Percentiles rank a stretch among this genome's conserved stretches.
Evolutionary conservation across 2,329 filamentous ascomycete genomes (phyloP).

Genomic region (Coniochaeta ligniaria): DNA sequence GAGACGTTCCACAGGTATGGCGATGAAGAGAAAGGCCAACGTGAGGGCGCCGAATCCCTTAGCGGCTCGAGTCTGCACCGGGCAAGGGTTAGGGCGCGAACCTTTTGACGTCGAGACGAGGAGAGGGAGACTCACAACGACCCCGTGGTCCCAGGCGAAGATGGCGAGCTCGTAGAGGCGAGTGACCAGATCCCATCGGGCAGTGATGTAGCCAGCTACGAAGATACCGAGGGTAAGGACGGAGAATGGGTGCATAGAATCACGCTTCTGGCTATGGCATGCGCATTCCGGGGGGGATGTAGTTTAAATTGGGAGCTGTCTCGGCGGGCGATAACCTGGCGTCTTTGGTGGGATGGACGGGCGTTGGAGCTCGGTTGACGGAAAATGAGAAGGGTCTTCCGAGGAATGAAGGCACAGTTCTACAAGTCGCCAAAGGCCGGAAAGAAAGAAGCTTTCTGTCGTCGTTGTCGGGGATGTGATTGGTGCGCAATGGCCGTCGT

Average conservation of each 20-base stretch:
- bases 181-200: constrained; percentile 96
- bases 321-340: neutral
- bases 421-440: neutral
- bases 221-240: constrained; percentile 95
- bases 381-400: neutral
- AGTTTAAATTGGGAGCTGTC: neutral
- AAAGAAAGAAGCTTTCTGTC: neutral
- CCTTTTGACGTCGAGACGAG: neutral
- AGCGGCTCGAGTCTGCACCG: constrained; percentile 64
- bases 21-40: constrained; percentile 74
- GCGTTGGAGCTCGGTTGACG: neutral
- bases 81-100: neutral
- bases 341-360: neutral
- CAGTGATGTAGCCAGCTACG: constrained; percentile 98
- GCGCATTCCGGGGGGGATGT: constrained; percentile 32
- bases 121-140: constrained; percentile 60
- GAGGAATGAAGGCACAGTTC: neutral
- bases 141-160: constrained; percentile 98
- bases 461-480: neutral
- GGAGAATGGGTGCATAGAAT: constrained; percentile 95
- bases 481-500: neutral
- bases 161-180: constrained; percentile 93
- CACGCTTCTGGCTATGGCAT: constrained; percentile 25
- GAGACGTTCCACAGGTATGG: constrained; percentile 77
- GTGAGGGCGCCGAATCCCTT: constrained; percentile 82